Percentiles rank a stretch among this genome's conserved stretches.
Conservation (phyloP, 2,329 filamentous ascomycete genomes). For the Drechslera avenae region DNA sequence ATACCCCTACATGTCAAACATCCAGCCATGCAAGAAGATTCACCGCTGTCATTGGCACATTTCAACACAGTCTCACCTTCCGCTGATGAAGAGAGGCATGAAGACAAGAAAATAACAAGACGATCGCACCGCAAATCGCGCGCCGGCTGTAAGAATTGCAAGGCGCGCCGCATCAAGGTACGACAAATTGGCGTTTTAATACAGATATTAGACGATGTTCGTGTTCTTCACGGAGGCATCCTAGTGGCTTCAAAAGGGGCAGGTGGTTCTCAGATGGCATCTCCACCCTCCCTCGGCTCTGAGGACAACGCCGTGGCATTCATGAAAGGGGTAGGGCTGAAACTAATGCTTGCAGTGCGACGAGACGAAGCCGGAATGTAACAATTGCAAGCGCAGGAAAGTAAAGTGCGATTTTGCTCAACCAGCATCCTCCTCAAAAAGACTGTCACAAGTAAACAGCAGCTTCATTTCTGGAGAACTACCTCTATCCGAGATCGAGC, state of each 20-base stretch:
- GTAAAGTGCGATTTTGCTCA: constrained; percentile 29
- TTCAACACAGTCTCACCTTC: too few species aligned
- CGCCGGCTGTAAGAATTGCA: constrained; percentile 37
- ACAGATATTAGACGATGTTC: too few species aligned
- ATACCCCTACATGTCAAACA: too few species aligned
- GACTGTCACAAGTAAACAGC: background rate
- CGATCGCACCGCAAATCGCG: constrained; percentile 33
- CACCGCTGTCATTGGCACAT: too few species aligned
- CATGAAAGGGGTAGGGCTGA: too few species aligned
- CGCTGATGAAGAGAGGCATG: too few species aligned
- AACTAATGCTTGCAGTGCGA: constrained; percentile 28
- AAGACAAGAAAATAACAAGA: background rate
- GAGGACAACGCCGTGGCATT: too few species aligned
- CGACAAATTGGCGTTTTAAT: background rate
- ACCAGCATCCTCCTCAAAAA: background rate
- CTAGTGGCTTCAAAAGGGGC: too few species aligned
- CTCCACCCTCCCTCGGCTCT: too few species aligned
- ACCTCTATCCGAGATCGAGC: constrained; percentile 29
- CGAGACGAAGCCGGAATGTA: constrained; percentile 34
- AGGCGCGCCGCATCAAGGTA: constrained; percentile 37
- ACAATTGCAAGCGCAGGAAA: constrained; percentile 30
- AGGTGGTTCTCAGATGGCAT: too few species aligned
- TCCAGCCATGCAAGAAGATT: too few species aligned
- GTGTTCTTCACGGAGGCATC: too few species aligned
- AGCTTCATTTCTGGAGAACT: background rate